A percentile compares a stretch with the other conserved stretches of the same genome.
These are phyloP conservation scores for Pyrus pyrifolia DNA, from an alignment of 306 rosid genomes.

Conservation along the genomic window DNA sequence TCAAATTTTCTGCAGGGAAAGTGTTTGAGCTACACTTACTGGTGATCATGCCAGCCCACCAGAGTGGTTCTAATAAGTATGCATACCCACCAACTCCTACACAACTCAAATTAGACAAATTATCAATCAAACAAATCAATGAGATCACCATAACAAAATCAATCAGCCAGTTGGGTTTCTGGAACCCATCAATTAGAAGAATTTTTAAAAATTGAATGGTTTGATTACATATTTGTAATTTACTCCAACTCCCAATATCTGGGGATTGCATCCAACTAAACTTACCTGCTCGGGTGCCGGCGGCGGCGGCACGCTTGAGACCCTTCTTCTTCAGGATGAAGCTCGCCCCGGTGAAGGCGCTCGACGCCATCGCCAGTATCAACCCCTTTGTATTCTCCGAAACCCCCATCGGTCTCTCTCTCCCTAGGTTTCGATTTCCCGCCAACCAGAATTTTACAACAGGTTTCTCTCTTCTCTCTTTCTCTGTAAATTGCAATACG, in stretches of 20 bases:
- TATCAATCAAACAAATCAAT: conserved; percentile 1
- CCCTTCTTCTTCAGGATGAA: conserved; percentile 96
- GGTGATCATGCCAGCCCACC: conserved; percentile 98
- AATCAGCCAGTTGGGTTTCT: no score
- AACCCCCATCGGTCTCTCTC: conserved; percentile 34
- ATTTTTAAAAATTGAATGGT: not conserved
- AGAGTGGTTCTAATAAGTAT: conserved; percentile 82
- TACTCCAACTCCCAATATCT: not conserved
- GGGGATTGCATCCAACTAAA: not conserved
- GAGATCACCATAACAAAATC: not conserved
- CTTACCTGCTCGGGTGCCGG: conserved; percentile 78
- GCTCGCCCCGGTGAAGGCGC: conserved; percentile 81
- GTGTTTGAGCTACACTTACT: conserved; percentile 48
- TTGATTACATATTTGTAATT: not conserved
- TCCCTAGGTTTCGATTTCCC: not conserved
- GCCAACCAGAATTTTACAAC: no score
- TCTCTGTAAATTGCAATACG: not conserved
- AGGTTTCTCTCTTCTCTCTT: not conserved
- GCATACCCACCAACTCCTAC: conserved; percentile 88
- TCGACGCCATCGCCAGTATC: conserved; percentile 69
- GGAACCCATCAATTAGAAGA: no score
- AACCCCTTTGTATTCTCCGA: conserved; percentile 70
- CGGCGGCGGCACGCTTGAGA: conserved; percentile 70
- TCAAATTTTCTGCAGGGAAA: not conserved
- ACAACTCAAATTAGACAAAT: conserved; percentile 8